A percentile compares a stretch with the other conserved stretches of the same genome.
Conservation (phyloP, 768 basidiomycete genomes). For the Pleurotus tuber-regium region DNA sequence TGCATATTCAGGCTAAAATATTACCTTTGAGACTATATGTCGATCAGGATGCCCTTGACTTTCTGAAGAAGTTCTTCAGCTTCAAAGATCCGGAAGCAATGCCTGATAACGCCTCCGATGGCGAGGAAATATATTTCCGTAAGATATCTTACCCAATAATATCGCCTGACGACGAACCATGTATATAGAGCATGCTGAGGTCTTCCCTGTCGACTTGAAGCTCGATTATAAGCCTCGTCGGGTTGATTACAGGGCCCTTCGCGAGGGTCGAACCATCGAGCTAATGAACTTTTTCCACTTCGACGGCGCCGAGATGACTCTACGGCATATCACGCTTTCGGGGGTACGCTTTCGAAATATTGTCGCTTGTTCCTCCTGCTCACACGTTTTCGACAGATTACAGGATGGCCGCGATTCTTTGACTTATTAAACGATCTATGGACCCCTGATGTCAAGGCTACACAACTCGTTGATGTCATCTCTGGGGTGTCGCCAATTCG, state of each 20-base stretch:
- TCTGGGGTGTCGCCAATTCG: slow-evolving; percentile 96
- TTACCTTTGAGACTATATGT: slow-evolving; percentile 90
- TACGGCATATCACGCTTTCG: slow-evolving; percentile 87
- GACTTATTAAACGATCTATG: slow-evolving; percentile 95
- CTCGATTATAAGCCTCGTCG: slow-evolving; percentile 98
- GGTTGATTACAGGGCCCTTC: slow-evolving; percentile 89
- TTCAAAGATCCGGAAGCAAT: slow-evolving; percentile 66
- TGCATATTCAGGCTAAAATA: slow-evolving; percentile 73
- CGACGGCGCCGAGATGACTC: slow-evolving; percentile 96
- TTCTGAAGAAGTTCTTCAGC: slow-evolving; percentile 93
- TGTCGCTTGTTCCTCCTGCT: neutral
- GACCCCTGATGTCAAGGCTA: slow-evolving; percentile 99
- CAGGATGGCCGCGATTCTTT: slow-evolving; percentile 88
- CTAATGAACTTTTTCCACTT: slow-evolving; percentile 99
- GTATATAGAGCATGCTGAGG: slow-evolving; percentile 83
- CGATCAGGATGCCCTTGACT: slow-evolving; percentile 98
- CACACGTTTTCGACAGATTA: slow-evolving; percentile 55
- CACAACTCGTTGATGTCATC: slow-evolving; percentile 94
- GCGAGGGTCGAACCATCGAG: slow-evolving; percentile 90
- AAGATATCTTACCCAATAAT: slow-evolving; percentile 22
- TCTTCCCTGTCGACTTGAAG: slow-evolving; percentile 93
- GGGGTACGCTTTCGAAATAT: slow-evolving; percentile 65
- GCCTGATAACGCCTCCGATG: slow-evolving; percentile 29
- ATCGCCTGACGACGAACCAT: neutral
- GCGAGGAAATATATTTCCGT: slow-evolving; percentile 73